Percentiles rank a stretch among this genome's conserved stretches.
Conservation (phyloP, 805 yeast species). For the Metschnikowia shivogae region DNA sequence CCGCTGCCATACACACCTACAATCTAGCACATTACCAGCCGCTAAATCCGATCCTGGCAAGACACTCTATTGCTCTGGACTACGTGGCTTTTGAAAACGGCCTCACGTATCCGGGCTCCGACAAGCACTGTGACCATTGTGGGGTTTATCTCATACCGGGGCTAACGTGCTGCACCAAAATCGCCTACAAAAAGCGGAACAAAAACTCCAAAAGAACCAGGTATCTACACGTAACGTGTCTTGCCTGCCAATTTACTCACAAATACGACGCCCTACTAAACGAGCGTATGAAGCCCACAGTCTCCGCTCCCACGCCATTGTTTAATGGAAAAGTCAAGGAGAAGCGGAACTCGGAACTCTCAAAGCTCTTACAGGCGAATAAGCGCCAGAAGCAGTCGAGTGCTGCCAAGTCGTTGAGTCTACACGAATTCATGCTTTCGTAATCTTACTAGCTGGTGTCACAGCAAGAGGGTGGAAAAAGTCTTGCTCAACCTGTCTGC, state of each 20-base stretch:
- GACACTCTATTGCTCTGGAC: slow-evolving; percentile 22
- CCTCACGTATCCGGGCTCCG: slow-evolving; percentile 27
- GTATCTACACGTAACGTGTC: slow-evolving; percentile 18
- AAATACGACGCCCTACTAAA: slow-evolving; percentile 11
- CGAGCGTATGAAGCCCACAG: slow-evolving; percentile 3
- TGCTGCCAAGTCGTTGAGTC: slow-evolving; percentile 34
- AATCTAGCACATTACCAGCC: slow-evolving; percentile 29
- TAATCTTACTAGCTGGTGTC: neutral
- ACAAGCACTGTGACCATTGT: slow-evolving; percentile 29
- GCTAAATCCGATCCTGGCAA: slow-evolving; percentile 23
- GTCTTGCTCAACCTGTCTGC: slow-evolving; percentile 14
- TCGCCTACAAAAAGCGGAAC: slow-evolving; percentile 15
- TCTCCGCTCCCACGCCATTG: too few species aligned
- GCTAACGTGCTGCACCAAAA: slow-evolving; percentile 22
- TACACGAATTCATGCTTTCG: slow-evolving; percentile 46
- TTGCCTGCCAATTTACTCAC: slow-evolving; percentile 17
- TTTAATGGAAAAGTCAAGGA: slow-evolving; percentile 38
- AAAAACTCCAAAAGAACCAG: neutral
- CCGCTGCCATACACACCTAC: slow-evolving; percentile 22
- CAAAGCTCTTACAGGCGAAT: slow-evolving; percentile 41
- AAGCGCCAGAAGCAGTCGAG: slow-evolving; percentile 26
- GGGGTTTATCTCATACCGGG: slow-evolving; percentile 35
- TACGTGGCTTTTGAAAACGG: slow-evolving; percentile 21
- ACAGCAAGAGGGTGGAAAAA: slow-evolving; percentile 12
- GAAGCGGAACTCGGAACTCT: slow-evolving; percentile 40